Base-by-base conservation (phyloP, 148 eudicot genomes). In the Linanthus parryae region DNA sequence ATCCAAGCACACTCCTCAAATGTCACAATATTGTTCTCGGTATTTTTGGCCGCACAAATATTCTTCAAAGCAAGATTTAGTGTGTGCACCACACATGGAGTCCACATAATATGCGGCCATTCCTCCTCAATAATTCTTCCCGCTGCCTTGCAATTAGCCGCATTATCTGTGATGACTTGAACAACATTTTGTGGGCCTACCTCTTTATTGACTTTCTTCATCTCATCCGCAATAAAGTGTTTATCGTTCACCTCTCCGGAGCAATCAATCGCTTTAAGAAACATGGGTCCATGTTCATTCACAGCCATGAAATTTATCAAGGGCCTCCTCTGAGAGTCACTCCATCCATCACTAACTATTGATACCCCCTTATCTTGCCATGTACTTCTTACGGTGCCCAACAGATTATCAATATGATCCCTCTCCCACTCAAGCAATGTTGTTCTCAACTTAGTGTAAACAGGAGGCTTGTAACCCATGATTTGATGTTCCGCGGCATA, bases 321-420 rank as follows among this genome's bases (percentile, higher is more conserved):
- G 18, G 59, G 66, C 52, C 69, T 63, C 25, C 54, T 62, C 39
- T 56, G 52, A 2, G 69, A 44, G 37, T 62, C 66, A 28, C 30
- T 42, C 66, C 67, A 61, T 4, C 72, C 76, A 61, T 72, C 61
- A 26, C 20, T 17, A 0, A 65, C 59, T 28, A 72, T 33, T 5
- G 24, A 8, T 5, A 50, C 8, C 11, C 3, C 26, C 11, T 50
- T 50, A 18, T 50, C 38, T 2, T n/a, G 15, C 51, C 66, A 63
- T 7, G 59, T 48, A 0, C 21, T 7, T 7, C 31, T 58, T 2
- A 31, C 54, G 1, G 30, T 53, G 16, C 41, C 21, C 35, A 66
- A 40, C 14, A 20, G 20, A 22, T 11, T 57, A 8, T 66, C 53
- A 31, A 66, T 15, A 17, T 47, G 20, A 14, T 20, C 46, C 20